Evolutionary conservation across 768 basidiomycete genomes (phyloP).

Genomic region (Galerina sulciceps): DNA sequence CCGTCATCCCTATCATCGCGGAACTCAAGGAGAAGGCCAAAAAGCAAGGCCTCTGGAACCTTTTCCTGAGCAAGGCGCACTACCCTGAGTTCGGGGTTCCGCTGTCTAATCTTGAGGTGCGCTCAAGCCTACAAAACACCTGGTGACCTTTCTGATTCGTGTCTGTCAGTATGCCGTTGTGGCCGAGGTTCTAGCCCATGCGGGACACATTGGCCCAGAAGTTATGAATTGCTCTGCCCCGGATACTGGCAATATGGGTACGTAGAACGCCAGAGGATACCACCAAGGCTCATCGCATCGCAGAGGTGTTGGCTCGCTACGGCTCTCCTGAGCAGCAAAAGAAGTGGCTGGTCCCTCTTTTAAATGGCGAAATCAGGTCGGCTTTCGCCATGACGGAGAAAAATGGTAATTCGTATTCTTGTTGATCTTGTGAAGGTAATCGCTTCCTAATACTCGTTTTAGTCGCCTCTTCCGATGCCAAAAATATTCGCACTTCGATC

Average conservation of each 20-base stretch:
- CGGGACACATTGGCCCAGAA: constrained; percentile 82
- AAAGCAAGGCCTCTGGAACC: constrained; percentile 92
- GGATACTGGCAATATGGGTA: constrained; percentile 98
- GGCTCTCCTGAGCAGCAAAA: constrained; percentile 91
- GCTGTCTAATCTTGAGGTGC: constrained; percentile 91
- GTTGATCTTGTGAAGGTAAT: background rate
- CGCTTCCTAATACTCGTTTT: constrained; percentile 1
- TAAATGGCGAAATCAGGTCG: constrained; percentile 92
- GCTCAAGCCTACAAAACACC: background rate
- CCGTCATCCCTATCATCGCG: constrained; percentile 77
- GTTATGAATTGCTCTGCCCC: constrained; percentile 94
- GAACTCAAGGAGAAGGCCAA: constrained; percentile 89
- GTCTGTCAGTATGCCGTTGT: constrained; percentile 86
- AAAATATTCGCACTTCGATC: constrained; percentile 90
- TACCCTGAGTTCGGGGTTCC: constrained; percentile 89
- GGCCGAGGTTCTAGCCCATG: constrained; percentile 93
- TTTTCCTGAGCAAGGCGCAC: constrained; percentile 93
- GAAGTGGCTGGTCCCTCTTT: constrained; percentile 85
- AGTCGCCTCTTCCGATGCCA: constrained; percentile 97
- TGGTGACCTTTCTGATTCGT: background rate
- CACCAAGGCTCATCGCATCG: constrained; percentile 1
- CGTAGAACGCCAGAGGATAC: constrained; percentile 17
- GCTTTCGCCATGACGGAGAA: constrained; percentile 98
- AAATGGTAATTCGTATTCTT: constrained; percentile 53
- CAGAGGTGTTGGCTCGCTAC: constrained; percentile 96